Base-by-base conservation (phyloP, 192 early-diverging fungal genomes). In the Jimgerdemannia flammicorona region DNA sequence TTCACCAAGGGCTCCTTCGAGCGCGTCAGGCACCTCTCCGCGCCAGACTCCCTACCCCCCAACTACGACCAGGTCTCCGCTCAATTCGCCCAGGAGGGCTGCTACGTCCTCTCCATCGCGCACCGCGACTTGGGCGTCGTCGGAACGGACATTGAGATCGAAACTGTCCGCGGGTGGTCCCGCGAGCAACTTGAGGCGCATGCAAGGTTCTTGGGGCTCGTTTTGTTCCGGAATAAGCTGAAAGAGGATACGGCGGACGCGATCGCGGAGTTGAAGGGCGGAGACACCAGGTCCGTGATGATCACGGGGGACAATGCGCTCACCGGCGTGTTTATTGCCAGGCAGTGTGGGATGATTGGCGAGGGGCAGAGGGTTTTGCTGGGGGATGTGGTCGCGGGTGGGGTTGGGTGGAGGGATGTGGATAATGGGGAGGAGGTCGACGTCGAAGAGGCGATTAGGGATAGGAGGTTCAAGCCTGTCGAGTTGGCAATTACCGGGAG, bases 1-100 rank as follows among this genome's bases (percentile, higher is more conserved):
- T 94, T 85, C 79, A 82, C 92, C 69, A 94, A 94, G 80, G 93
- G 93, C 11, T 95, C 93, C 3, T 94, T 92, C 77, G 93, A 95
- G 83, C 88, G 87, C 70, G 75, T 95, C 63, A 79, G 80, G 68
- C 84, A 82, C 64, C 78, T 92, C 18, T 78, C 84, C 42, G 72
- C 77, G 54, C 70, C 81, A 3, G 69, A 74, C 3, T 80, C 81
- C 9, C 20, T 90, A 19, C 93, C 93, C 1, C 74, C 44, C 4
- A 81, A 91, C 76, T 93, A 90, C 69, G 87, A 90, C 54, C 18
- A 64, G 10, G 79, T 83, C 19, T 83, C 93, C 2, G 82, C 85
- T 14, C 67, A 80, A 43, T 90, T 89, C 79, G 92, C 94, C 4
- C 77, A 82, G 66, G 83, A 91, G 70, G 94, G 94, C 9, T 92